phyloP scores from a whole-genome alignment of 2,329 filamentous ascomycete species.

The Fusarium anthophilum region DNA sequence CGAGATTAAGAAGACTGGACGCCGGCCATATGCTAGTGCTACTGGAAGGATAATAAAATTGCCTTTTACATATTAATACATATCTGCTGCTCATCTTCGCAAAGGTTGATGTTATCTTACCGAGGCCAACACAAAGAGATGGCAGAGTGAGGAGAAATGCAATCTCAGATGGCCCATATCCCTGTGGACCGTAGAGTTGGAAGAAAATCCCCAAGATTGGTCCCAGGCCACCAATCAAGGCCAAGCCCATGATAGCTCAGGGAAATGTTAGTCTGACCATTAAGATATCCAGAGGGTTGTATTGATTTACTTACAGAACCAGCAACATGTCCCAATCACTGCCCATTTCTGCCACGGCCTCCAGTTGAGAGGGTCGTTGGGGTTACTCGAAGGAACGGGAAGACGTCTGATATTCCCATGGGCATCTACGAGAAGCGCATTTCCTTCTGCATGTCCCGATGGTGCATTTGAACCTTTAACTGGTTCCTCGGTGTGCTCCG shows the following conservation, averaged over 20 bases:
- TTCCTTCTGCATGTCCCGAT: not conserved
- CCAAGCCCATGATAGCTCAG: not conserved
- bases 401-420: not conserved
- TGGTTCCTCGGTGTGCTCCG: not conserved
- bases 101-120: not conserved
- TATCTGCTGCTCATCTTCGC: no score
- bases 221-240: not conserved
- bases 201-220: not conserved
- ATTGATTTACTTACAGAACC: not conserved
- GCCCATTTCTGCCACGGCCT: not conserved
- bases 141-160: not conserved
- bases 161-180: not conserved
- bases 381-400: not conserved
- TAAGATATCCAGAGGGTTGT: rapidly evolving
- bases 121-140: not conserved
- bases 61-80: not conserved
- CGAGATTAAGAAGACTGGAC: not conserved
- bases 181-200: not conserved
- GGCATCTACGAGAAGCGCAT: not conserved
- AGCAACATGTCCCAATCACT: not conserved
- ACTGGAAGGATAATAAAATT: not conserved
- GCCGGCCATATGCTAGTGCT: not conserved
- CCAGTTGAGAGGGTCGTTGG: not conserved
- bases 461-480: not conserved
- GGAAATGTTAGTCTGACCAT: not conserved